Evolutionary conservation across 2,329 filamentous ascomycete species (phyloP), one percentile per base, ranked within the genome.

Genomic region (Nemania sp.): DNA sequence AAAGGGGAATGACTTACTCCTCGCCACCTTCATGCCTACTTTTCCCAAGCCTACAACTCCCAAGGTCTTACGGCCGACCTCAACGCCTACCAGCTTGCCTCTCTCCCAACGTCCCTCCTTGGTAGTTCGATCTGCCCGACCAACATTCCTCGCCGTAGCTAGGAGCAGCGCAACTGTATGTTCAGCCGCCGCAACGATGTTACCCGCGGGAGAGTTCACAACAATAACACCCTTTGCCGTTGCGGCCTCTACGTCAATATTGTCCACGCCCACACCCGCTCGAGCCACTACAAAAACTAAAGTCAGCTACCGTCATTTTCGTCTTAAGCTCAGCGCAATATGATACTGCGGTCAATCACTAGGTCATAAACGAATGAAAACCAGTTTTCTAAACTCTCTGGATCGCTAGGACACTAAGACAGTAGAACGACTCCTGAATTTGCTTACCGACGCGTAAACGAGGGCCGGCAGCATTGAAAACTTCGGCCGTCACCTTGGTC

Each of bases 1-100:
- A 28, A 28, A 15, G 3, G 23, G n/a, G n/a, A 11, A 28, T 11
- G 20, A 53, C 57, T 60, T 53, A 60, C 57, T 54, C 20, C 57
- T 54, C 15, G 89, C 90, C 14, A 93, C 89, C 45, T 88, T 89
- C 66, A 92, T 77, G 19, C 90, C 90, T 23, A 93, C 89, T 74
- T 92, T 92, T n/a, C 90, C 90, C 22, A 92, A 73, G 1, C 90
- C 90, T 33, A 94, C 83, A 44, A 93, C 86, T 1, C 86, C 88
- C 6, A 93, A 75, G 1, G 82, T 88, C 74, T 92, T 93, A 40
- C 86, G 82, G 44, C 89, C 88, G 9, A 92, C 84, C 69, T 93
- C 89, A 15, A 91, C 82, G 4, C 90, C 90, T 0, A 91, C 86
- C 3, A 92, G 78, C 62, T 83, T 82, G 65, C 85, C 83, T 50